Base-by-base conservation (phyloP, 768 basidiomycete species). In the Leccinum truebloodii region DNA sequence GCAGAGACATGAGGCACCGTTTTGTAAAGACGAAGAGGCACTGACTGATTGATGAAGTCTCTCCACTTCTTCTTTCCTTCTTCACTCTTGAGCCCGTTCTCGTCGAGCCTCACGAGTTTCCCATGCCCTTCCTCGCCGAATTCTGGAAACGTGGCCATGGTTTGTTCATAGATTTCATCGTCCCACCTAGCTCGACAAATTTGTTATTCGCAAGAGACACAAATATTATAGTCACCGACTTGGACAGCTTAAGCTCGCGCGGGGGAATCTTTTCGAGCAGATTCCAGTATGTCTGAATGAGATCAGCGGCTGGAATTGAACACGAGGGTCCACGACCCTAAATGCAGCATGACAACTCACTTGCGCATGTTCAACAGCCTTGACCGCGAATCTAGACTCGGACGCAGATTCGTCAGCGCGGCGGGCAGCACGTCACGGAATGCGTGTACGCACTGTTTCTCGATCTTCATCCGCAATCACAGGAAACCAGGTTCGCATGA, bases 301-400 rank as follows among this genome's bases (percentile, higher is more conserved):
- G 49, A 54, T 70, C 57, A 57, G 48, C 44, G 56, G 54, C 55
- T 56, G 52, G 53, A 63, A n/a, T 58, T 59, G 24, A 39, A 26
- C 62, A 49, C 39, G 50, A 55, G 24, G 59, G 53, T 37, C 34
- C 32, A 37, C 53, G 39, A 54, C 44, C 51, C 57, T n/a, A 37
- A 52, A 52, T 50, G 26, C 34, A 41, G 26, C 55, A 53, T n/a
- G 72, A n/a, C 48, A 53, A 58, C 84, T 62, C 55, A 92, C 94
- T 81, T 96, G 93, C 50, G 95, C 93, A 65, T 98, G 94, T 73
- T 99, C 95, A 55, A 98, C 95, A 13, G 94, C 93, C 74, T 89
- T 93, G 58, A 99, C 96, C 26, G 73, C 73, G 54, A 74, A 74
- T 70, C 68, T 69, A 44, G 55, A 59, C 59, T 52, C 63, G 58